Percentiles rank a stretch among this genome's conserved stretches.
phyloP scores from a whole-genome alignment of 805 yeast genomes.

The Millerozyma acaciae region DNA sequence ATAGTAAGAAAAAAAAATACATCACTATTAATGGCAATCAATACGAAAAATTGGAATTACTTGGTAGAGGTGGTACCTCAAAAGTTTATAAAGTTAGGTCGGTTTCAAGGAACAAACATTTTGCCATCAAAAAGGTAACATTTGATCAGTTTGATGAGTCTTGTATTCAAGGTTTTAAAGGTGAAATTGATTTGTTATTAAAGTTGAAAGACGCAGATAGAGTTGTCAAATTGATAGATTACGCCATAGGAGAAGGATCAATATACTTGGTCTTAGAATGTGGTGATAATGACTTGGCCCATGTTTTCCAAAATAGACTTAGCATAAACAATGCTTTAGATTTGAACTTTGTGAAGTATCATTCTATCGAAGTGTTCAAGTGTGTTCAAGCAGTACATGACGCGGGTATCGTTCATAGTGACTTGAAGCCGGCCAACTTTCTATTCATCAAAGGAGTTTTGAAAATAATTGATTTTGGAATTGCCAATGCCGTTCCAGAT shows the following conservation, averaged over 20 bases:
- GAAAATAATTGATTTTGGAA: conserved; percentile 93
- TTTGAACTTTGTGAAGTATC: conserved; percentile 72
- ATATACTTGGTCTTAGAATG: conserved; percentile 86
- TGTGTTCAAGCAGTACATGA: conserved; percentile 88
- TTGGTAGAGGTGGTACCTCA: conserved; percentile 92
- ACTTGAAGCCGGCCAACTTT: conserved; percentile 68
- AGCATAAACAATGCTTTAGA: conserved; percentile 48
- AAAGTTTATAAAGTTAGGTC: conserved; percentile 79
- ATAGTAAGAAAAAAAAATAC: conserved; percentile 21
- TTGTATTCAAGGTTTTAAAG: conserved; percentile 76
- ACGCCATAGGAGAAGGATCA: conserved; percentile 60
- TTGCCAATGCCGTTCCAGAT: conserved; percentile 91
- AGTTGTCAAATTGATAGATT: conserved; percentile 76
- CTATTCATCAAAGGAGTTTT: conserved; percentile 77
- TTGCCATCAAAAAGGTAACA: conserved; percentile 77
- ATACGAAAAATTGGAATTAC: conserved; percentile 70
- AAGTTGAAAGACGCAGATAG: conserved; percentile 57
- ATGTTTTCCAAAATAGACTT: conserved; percentile 59
- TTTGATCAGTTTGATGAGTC: conserved; percentile 77
- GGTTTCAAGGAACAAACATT: conserved; percentile 47
- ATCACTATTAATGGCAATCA: conserved; percentile 50
- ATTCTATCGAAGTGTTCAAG: conserved; percentile 69
- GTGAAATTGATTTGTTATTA: conserved; percentile 76
- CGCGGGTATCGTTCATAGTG: conserved; percentile 82
- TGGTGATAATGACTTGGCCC: conserved; percentile 88